Evolutionary conservation across 352 stramenopile species (phyloP), one percentile per base, ranked within the genome.

Genomic region (Phytophthora rubi): DNA sequence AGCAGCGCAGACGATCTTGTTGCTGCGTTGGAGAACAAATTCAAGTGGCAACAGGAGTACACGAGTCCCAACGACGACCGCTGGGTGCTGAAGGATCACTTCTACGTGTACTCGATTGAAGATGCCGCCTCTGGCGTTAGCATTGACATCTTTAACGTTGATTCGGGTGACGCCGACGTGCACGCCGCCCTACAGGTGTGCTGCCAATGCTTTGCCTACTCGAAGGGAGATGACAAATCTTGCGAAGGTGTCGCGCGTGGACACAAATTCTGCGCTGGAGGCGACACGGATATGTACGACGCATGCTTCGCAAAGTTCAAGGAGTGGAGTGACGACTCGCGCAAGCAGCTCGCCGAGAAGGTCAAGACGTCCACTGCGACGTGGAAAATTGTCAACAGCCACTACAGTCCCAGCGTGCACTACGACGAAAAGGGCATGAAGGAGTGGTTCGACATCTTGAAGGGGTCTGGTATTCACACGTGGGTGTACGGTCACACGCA

Each of bases 161-260:
- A 90, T 55, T 81, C 75, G 5, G 85, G 83, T 49, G 76, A 81
- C 51, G 83, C 83, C 9, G 77, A 80, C 39, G 65, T 77, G 26
- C 81, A 89, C 62, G 81, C 70, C 26, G 76, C 73, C 26, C 69
- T 74, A 15, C 75, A 89, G 35, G 80, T 92, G n/a, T 92, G 84
- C 67, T 92, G 84, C 60, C 84, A 92, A 64, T 92, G 84, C 73
- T 92, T 85, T 60, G 84, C 77, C n/a, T 92, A 92, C 71, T 59
- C 71, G 4, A 37, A 67, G 6, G 76, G 76, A 7, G 64, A 83
- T 26, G 68, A 80, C 49, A 23, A 60, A 1, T 53, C 37, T 32
- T 89, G 81, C 60, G 70, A 76, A 21, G 76, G 75, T 23, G 61
- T 88, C 15, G 70, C 72, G 26, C 73, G 68, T 5, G 81, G 81